Evolutionary conservation across 1,284 basidiomycete species (phyloP).

Genomic region (Ceratobasidium sp.): DNA sequence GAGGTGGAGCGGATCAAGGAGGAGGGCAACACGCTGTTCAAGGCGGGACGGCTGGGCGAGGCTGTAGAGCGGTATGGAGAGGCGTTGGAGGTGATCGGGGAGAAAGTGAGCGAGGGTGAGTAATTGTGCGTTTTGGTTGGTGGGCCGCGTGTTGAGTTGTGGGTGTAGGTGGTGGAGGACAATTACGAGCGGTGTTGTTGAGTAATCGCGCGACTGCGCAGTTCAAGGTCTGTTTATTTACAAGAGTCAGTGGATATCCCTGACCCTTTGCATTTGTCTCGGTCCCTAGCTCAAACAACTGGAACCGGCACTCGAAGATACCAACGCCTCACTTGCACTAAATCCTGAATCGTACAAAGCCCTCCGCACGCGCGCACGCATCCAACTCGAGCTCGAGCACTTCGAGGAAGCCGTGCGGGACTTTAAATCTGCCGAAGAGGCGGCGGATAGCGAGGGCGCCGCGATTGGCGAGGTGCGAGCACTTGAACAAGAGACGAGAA

Average conservation of each 20-base stretch:
- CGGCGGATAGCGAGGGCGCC: slow-evolving; percentile 70
- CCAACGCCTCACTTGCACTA: slow-evolving; percentile 74
- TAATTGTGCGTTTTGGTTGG: slow-evolving; percentile 50
- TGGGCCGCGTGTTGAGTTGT: slow-evolving; percentile 62
- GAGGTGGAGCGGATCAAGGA: slow-evolving; percentile 87
- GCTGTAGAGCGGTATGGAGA: slow-evolving; percentile 79
- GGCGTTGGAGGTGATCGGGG: slow-evolving; percentile 65
- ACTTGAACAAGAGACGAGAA: slow-evolving; percentile 76
- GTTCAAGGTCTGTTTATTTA: slow-evolving; percentile 67
- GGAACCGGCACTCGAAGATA: slow-evolving; percentile 78
- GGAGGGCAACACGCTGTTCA: slow-evolving; percentile 86
- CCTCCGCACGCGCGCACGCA: slow-evolving; percentile 85
- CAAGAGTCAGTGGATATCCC: neutral
- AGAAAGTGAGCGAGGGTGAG: slow-evolving; percentile 51
- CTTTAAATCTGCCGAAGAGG: slow-evolving; percentile 81
- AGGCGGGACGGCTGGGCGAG: slow-evolving; percentile 69
- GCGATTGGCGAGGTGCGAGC: slow-evolving; percentile 72
- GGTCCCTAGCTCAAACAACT: slow-evolving; percentile 69
- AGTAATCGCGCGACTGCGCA: slow-evolving; percentile 88
- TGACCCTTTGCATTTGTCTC: slow-evolving; percentile 14
- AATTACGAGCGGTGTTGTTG: slow-evolving; percentile 81
- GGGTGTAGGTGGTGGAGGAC: slow-evolving; percentile 79
- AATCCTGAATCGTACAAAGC: slow-evolving; percentile 83
- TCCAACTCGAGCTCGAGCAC: slow-evolving; percentile 79
- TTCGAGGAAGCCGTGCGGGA: slow-evolving; percentile 81